These are phyloP conservation scores for Colletotrichum agaves DNA, from an alignment of 2,329 filamentous ascomycete species.

Conservation along the genomic window DNA sequence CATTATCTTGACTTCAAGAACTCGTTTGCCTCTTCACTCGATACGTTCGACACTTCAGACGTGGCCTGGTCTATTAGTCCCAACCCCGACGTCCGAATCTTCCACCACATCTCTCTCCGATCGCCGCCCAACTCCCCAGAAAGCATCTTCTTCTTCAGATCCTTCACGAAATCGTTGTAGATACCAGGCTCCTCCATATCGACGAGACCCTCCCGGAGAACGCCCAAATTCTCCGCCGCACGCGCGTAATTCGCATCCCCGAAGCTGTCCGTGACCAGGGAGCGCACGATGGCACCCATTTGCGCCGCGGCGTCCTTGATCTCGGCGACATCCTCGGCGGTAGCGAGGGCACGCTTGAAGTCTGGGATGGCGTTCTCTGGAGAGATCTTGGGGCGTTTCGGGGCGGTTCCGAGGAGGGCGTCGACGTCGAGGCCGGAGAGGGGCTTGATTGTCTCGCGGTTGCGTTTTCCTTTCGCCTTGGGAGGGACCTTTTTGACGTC, in stretches of 20 bases:
- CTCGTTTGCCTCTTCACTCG: constrained; percentile 75
- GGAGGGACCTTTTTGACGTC: constrained; percentile 90
- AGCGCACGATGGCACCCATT: constrained; percentile 77
- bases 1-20: constrained; percentile 32
- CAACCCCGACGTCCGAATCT: constrained; percentile 72
- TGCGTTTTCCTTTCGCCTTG: constrained; percentile 79
- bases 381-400: constrained; percentile 54
- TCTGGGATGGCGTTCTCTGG: constrained; percentile 85
- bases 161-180: constrained; percentile 79
- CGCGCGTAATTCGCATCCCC: constrained; percentile 80
- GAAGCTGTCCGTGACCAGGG: constrained; percentile 76
- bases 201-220: constrained; percentile 81
- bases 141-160: constrained; percentile 78
- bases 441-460: constrained; percentile 78
- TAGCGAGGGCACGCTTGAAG: constrained; percentile 82
- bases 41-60: constrained; percentile 73
- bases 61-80: constrained; percentile 77
- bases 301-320: constrained; percentile 77
- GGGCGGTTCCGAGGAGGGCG: constrained; percentile 74
- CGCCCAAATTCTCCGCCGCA: constrained; percentile 79
- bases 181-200: constrained; percentile 78
- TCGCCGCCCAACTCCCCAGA: constrained; percentile 79
- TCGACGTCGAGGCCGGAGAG: constrained; percentile 91
- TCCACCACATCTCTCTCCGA: constrained; percentile 84
- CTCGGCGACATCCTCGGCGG: constrained; percentile 67